phyloP scores from a whole-genome alignment of 305 asterid genomes.

The Fraxinus angustifolia region DNA sequence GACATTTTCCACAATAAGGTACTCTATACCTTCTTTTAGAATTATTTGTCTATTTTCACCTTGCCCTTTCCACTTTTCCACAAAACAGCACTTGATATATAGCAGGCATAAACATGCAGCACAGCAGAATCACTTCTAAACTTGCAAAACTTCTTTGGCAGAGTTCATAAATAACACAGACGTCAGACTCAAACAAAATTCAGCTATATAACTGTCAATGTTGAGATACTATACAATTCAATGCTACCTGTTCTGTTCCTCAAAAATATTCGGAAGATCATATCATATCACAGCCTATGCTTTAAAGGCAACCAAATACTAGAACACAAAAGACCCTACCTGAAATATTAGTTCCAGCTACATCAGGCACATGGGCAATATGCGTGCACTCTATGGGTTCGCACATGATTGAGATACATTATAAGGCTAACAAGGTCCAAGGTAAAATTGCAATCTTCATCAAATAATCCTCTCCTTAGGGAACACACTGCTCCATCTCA shows the following conservation, averaged over 20 bases:
- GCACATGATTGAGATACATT: neutral
- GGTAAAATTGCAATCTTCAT: neutral
- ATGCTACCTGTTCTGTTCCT: neutral
- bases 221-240: neutral
- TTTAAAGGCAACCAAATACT: neutral
- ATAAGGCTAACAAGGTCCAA: neutral
- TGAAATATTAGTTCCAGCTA: neutral
- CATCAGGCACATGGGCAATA: neutral
- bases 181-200: neutral
- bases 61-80: neutral
- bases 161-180: neutral
- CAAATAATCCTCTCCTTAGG: neutral
- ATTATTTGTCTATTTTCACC: neutral
- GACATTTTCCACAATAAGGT: neutral
- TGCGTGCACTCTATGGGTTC: neutral
- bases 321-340: neutral
- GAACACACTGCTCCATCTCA: neutral
- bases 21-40: neutral
- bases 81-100: neutral
- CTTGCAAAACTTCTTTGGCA: neutral
- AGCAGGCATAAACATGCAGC: neutral
- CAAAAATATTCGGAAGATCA: neutral
- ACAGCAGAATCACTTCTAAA: neutral
- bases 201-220: neutral
- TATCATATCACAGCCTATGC: neutral